phyloP scores from a whole-genome alignment of 2,329 filamentous ascomycete species.

The Xylariales sp. region DNA sequence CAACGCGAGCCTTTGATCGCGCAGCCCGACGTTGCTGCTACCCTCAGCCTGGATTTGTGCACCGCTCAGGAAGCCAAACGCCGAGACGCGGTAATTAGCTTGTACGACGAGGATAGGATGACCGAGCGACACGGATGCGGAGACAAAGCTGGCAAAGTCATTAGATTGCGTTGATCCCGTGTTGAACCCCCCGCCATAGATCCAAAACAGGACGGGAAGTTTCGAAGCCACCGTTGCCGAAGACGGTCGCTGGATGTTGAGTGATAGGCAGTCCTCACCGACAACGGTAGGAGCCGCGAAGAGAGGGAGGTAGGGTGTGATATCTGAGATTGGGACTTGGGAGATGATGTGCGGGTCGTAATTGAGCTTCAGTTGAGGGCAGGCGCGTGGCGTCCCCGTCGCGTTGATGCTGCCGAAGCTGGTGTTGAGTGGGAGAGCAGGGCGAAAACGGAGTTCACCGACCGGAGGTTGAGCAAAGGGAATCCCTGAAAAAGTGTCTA shows the following conservation, averaged over 20 bases:
- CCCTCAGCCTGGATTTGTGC: slow-evolving; percentile 51
- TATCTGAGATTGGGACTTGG: background rate
- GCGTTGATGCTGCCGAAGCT: slow-evolving; percentile 1
- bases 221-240: slow-evolving; percentile 37
- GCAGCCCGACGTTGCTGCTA: slow-evolving; percentile 52
- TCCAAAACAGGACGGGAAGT: slow-evolving; percentile 53
- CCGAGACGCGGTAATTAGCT: slow-evolving; percentile 61
- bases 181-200: slow-evolving; percentile 49
- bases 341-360: background rate
- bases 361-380: background rate
- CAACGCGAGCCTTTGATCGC: slow-evolving; percentile 56
- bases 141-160: slow-evolving; percentile 30
- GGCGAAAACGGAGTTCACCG: slow-evolving; percentile 53
- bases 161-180: slow-evolving; percentile 31
- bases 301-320: background rate
- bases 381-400: background rate
- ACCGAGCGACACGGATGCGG: slow-evolving; percentile 32
- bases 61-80: slow-evolving; percentile 58
- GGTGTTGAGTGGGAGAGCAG: slow-evolving; percentile 47
- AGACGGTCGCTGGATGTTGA: slow-evolving; percentile 43
- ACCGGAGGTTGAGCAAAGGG: slow-evolving; percentile 59
- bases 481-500: slow-evolving; percentile 59
- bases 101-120: slow-evolving; percentile 60
- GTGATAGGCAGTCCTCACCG: slow-evolving; percentile 47
- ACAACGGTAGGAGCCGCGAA: background rate